phyloP scores from a whole-genome alignment of 768 basidiomycete genomes.

The Macrocybe gigantea region DNA sequence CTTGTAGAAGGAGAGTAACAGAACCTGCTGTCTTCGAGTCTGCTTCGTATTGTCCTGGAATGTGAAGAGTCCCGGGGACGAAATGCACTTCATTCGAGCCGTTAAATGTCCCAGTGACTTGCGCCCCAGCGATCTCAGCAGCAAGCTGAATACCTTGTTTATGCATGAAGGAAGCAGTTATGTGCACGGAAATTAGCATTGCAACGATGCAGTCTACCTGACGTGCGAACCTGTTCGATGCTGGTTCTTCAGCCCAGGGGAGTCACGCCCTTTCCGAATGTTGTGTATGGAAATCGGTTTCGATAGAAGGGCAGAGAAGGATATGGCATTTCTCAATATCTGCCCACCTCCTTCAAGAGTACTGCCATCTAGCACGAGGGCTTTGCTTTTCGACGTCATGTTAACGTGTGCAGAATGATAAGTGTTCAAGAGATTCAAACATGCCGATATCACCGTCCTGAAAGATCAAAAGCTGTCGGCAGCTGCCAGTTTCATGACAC shows the following conservation, averaged over 20 bases:
- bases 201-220: background rate
- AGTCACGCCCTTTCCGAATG: constrained; percentile 50
- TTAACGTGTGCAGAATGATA: background rate
- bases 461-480: too few relatives aligned
- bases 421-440: too few relatives aligned
- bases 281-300: constrained; percentile 56
- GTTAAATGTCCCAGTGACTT: constrained; percentile 46
- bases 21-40: constrained; percentile 64
- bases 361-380: constrained; percentile 38
- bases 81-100: constrained; percentile 54
- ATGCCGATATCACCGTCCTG: too few relatives aligned
- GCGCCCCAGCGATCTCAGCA: constrained; percentile 51
- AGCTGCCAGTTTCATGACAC: too few relatives aligned
- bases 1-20: constrained; percentile 65
- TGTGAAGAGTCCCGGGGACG: constrained; percentile 38
- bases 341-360: constrained; percentile 64
- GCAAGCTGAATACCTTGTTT: constrained; percentile 57
- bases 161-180: background rate
- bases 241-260: constrained; percentile 67
- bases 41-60: constrained; percentile 34
- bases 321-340: constrained; percentile 62
- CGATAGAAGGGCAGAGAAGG: constrained; percentile 59
- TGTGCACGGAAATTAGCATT: background rate
- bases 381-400: constrained; percentile 16
- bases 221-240: constrained; percentile 54